These are phyloP conservation scores for Aureobasidium sp. DNA, from an alignment of 2,329 filamentous ascomycete species.

Conservation along the genomic window DNA sequence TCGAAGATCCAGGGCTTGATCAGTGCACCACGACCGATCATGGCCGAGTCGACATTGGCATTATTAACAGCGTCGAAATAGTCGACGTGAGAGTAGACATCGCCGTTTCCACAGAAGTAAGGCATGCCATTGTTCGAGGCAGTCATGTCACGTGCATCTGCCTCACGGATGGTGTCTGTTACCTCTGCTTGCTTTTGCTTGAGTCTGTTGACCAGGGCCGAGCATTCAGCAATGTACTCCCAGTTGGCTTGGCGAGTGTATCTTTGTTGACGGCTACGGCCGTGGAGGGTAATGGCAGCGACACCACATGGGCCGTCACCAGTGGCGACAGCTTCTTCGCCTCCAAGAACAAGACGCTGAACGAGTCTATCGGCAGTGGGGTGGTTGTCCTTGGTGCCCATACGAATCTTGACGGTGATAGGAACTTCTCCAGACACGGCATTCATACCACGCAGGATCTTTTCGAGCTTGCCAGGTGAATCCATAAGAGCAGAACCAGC, in stretches of 20 bases:
- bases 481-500: conserved; percentile 92
- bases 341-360: conserved; percentile 73
- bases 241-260: conserved; percentile 92
- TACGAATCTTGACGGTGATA: conserved; percentile 90
- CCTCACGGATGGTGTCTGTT: conserved; percentile 68
- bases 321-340: conserved; percentile 57
- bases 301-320: conserved; percentile 70
- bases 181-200: conserved; percentile 58
- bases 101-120: conserved; percentile 93
- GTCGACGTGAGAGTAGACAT: conserved; percentile 87
- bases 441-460: conserved; percentile 95
- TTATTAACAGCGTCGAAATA: conserved; percentile 72
- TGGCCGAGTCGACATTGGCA: conserved; percentile 80
- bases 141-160: conserved; percentile 65
- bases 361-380: conserved; percentile 76
- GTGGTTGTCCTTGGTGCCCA: conserved; percentile 70
- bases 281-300: conserved; percentile 92
- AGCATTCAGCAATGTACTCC: conserved; percentile 86
- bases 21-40: conserved; percentile 91
- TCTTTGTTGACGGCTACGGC: conserved; percentile 84
- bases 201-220: conserved; percentile 72
- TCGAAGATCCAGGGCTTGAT: conserved; percentile 99
- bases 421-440: conserved; percentile 82
- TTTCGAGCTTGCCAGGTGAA: conserved; percentile 75
- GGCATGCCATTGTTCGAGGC: conserved; percentile 58